Evolutionary conservation across 176 grass and related monocot species (phyloP).

Genomic region (Secale cereale): DNA sequence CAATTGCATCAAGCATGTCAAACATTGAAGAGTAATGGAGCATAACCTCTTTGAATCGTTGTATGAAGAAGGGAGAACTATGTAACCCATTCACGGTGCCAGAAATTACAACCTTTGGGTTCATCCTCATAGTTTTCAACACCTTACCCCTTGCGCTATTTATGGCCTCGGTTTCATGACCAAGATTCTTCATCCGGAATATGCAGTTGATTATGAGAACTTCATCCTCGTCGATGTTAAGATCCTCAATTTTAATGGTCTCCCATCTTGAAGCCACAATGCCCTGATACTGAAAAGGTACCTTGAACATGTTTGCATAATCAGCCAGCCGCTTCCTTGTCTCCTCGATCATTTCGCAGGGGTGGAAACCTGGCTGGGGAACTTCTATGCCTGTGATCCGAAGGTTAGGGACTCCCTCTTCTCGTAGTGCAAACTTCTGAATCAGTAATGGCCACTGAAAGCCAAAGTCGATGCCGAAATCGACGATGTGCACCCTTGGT

Average conservation of each 20-base stretch:
- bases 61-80: constrained; percentile 31
- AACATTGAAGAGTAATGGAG: constrained; percentile 50
- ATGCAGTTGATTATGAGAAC: constrained; percentile 54
- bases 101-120: constrained; percentile 52
- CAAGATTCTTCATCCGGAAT: constrained; percentile 28
- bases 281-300: constrained; percentile 58
- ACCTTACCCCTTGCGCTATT: constrained; percentile 47
- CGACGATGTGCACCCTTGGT: constrained; percentile 52
- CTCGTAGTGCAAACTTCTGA: constrained; percentile 21
- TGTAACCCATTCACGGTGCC: constrained; percentile 47
- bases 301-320: constrained; percentile 64
- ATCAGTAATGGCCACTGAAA: constrained; percentile 64
- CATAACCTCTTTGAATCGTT: constrained; percentile 50
- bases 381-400: constrained; percentile 53
- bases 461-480: constrained; percentile 53
- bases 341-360: constrained; percentile 42
- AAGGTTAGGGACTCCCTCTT: constrained; percentile 22
- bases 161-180: constrained; percentile 40
- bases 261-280: constrained; percentile 52
- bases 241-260: constrained; percentile 38
- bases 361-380: constrained; percentile 45
- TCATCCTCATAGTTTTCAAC: constrained; percentile 43
- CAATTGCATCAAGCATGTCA: constrained; percentile 54
- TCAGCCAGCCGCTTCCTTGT: constrained; percentile 44
- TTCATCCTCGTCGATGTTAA: constrained; percentile 54